phyloP scores from a whole-genome alignment of 2,329 filamentous ascomycete genomes.

The Calonectria fujianensis region DNA sequence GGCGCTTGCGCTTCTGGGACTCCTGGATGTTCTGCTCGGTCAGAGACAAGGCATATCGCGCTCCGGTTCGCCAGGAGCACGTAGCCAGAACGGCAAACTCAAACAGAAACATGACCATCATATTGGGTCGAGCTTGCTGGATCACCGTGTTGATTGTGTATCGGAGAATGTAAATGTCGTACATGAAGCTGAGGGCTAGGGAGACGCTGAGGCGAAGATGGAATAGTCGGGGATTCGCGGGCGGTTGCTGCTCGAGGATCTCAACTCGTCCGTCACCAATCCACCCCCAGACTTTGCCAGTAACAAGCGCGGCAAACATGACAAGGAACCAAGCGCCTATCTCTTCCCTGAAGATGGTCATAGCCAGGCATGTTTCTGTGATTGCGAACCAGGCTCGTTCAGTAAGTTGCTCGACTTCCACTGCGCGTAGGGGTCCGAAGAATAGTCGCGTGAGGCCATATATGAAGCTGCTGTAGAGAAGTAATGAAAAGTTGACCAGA shows the following conservation, averaged over 20 bases:
- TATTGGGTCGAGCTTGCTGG: conserved; percentile 91
- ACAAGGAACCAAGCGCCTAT: conserved; percentile 95
- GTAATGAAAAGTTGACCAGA: conserved; percentile 90
- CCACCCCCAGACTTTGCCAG: conserved; percentile 99
- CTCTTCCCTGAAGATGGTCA: conserved; percentile 98
- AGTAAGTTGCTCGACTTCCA: conserved; percentile 97
- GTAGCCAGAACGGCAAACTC: conserved; percentile 94
- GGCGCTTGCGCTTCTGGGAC: conserved; percentile 81
- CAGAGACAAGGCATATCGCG: conserved; percentile 86
- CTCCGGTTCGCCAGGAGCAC: conserved; percentile 85
- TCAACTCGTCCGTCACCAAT: conserved; percentile 97
- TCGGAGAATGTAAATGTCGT: conserved; percentile 86
- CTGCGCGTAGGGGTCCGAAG: conserved; percentile 91
- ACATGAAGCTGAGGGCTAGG: conserved; percentile 84
- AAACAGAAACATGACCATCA: conserved; percentile 99
- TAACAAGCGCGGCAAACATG: conserved; percentile 95
- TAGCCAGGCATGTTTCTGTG: conserved; percentile 95
- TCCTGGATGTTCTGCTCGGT: conserved; percentile 85
- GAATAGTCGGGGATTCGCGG: conserved; percentile 90
- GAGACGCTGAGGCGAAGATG: conserved; percentile 88
- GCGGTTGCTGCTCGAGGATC: conserved; percentile 94
- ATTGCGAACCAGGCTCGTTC: conserved; percentile 99
- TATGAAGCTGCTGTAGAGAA: conserved; percentile 86
- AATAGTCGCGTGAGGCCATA: conserved; percentile 92
- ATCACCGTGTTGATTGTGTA: conserved; percentile 91